Evolutionary conservation across 495 filamentous ascomycete species (phyloP).

Genomic region (Hyphodiscus hymeniophilus): DNA sequence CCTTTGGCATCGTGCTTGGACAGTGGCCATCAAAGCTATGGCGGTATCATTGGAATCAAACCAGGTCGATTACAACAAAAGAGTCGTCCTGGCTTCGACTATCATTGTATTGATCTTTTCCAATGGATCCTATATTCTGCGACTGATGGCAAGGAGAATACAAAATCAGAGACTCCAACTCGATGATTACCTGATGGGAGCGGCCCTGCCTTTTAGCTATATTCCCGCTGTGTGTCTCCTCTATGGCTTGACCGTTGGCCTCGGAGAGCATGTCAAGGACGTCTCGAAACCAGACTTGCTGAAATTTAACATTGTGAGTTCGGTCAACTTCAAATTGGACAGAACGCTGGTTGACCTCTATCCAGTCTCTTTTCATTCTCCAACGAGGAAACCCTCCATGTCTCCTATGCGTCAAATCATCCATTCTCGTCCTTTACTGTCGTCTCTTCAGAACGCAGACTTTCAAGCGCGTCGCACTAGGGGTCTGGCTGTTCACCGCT

Average conservation of each 20-base stretch:
- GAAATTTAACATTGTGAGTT: slow-evolving; percentile 9
- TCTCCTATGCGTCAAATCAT: slow-evolving; percentile 29
- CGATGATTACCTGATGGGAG: slow-evolving; percentile 10
- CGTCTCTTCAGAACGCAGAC: slow-evolving; percentile 28
- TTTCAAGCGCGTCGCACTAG: slow-evolving; percentile 16
- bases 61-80: slow-evolving; percentile 1
- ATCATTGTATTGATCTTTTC: slow-evolving; percentile 3
- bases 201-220: slow-evolving; percentile 6
- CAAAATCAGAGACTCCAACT: slow-evolving; percentile 1
- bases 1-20: background rate
- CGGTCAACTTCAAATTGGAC: background rate
- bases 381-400: slow-evolving; percentile 6
- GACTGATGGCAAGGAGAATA: slow-evolving; percentile 1
- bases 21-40: background rate
- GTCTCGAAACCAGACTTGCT: slow-evolving; percentile 4
- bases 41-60: background rate
- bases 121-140: background rate
- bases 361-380: slow-evolving; percentile 7
- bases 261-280: slow-evolving; percentile 4
- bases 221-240: background rate
- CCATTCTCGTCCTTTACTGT: slow-evolving; percentile 35
- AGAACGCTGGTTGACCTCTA: background rate
- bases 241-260: slow-evolving; percentile 8
- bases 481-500: slow-evolving; percentile 5
- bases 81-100: slow-evolving; percentile 1